These are phyloP conservation scores for Petunia hybrid DNA, from an alignment of 305 asterid species.

Conservation along the genomic window DNA sequence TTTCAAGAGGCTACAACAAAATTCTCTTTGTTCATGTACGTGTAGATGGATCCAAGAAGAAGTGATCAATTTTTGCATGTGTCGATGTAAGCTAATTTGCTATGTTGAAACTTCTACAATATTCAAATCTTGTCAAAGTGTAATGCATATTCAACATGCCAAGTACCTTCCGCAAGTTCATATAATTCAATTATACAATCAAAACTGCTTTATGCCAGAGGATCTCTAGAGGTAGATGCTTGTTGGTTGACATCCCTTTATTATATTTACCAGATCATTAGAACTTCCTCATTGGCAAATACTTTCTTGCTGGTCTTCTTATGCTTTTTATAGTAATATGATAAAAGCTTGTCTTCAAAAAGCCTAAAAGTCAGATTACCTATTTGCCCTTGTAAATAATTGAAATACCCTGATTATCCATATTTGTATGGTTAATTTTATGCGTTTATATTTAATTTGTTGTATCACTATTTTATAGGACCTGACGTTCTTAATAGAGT, in stretches of 20 bases:
- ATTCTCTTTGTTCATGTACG: slow-evolving; percentile 77
- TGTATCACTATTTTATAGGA: too few relatives aligned
- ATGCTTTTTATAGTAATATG: too few relatives aligned
- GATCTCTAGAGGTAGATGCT: neutral
- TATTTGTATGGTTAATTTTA: too few relatives aligned
- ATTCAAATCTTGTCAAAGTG: neutral
- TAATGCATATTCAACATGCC: neutral
- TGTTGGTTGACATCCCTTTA: neutral
- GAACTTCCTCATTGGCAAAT: too few relatives aligned
- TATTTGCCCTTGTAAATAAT: too few relatives aligned
- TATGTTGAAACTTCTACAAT: neutral
- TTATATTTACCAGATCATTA: too few relatives aligned
- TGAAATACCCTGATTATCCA: too few relatives aligned
- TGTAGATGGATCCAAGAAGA: slow-evolving; percentile 37
- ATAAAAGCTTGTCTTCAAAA: too few relatives aligned
- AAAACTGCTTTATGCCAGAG: neutral
- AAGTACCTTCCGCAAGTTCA: neutral
- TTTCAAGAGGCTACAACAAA: slow-evolving; percentile 68
- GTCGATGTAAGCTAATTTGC: neutral
- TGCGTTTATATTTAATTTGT: too few relatives aligned
- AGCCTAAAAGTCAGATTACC: too few relatives aligned
- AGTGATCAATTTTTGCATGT: neutral
- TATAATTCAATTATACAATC: neutral
- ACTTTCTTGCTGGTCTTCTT: too few relatives aligned
- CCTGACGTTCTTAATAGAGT: too few relatives aligned